These are phyloP conservation scores for Yarrowia alimentaria DNA, from an alignment of 805 yeast species.

Conservation along the genomic window DNA sequence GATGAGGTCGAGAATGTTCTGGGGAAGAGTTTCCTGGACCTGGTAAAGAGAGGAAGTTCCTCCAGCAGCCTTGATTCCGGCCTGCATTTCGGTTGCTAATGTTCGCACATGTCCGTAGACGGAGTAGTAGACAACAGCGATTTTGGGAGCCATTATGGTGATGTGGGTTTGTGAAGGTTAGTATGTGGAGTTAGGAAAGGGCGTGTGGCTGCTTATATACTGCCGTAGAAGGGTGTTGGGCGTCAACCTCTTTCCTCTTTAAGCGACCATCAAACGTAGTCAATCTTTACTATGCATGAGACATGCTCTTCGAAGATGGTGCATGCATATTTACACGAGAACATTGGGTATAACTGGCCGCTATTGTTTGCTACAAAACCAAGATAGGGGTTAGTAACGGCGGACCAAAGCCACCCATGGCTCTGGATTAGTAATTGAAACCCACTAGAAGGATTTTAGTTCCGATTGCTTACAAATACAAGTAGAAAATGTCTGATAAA, in stretches of 20 bases:
- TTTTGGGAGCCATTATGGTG: conserved; percentile 44
- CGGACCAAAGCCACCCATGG: too few species aligned
- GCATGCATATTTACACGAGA: too few species aligned
- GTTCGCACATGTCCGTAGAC: conserved; percentile 73
- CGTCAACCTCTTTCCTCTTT: not conserved
- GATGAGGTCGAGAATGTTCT: conserved; percentile 56
- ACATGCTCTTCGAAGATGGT: too few species aligned
- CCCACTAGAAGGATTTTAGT: too few species aligned
- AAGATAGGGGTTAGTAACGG: too few species aligned
- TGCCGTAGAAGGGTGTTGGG: too few species aligned
- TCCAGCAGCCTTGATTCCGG: conserved; percentile 69
- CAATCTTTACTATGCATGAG: conserved; percentile 17
- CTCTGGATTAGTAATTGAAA: too few species aligned
- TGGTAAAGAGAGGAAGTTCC: conserved; percentile 69
- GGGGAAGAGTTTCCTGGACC: conserved; percentile 72
- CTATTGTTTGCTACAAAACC: too few species aligned
- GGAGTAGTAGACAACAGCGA: conserved; percentile 78
- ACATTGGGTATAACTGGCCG: too few species aligned
- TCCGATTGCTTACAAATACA: too few species aligned
- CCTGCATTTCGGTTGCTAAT: conserved; percentile 65
- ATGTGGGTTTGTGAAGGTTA: not conserved
- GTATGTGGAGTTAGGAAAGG: too few species aligned
- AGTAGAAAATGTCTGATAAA: too few species aligned
- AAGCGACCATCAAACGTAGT: conserved; percentile 1
- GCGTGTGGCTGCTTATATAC: not conserved